Evolutionary conservation across 2,329 filamentous ascomycete genomes (phyloP).

Genomic region (Trichoderma breve): DNA sequence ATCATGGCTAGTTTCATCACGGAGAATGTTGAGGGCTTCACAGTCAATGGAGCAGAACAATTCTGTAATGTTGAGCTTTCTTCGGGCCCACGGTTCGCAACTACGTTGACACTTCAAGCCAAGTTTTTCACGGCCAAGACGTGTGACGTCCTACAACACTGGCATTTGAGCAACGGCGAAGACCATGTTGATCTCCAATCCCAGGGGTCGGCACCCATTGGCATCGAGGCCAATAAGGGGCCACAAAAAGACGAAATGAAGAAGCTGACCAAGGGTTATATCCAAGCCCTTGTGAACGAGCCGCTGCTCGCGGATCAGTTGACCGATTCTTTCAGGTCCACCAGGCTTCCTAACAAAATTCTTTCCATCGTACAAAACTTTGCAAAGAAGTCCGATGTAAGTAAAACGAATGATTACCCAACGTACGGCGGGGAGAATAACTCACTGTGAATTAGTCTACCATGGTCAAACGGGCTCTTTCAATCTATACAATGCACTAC

Average conservation of each 20-base stretch:
- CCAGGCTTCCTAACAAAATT: conserved; percentile 46
- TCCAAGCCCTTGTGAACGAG: conserved; percentile 49
- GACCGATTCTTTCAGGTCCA: conserved; percentile 47
- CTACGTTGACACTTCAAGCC: conserved; percentile 47
- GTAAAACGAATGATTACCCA: conserved; percentile 19
- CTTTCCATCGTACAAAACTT: conserved; percentile 49
- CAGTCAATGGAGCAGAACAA: conserved; percentile 40
- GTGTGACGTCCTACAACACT: conserved; percentile 50
- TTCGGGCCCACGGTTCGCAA: conserved; percentile 45
- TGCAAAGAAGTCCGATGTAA: conserved; percentile 45
- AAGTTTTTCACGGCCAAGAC: conserved; percentile 53
- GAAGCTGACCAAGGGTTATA: conserved; percentile 48
- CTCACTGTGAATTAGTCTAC: conserved; percentile 34
- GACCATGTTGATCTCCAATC: conserved; percentile 42
- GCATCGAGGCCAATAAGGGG: conserved; percentile 44
- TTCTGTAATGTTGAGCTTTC: conserved; percentile 48
- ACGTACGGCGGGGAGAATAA: neutral
- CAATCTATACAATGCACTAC: conserved; percentile 57
- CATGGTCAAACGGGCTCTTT: conserved; percentile 53
- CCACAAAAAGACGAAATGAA: conserved; percentile 46
- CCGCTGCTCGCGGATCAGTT: conserved; percentile 49
- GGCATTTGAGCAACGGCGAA: conserved; percentile 43
- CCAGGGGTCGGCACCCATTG: conserved; percentile 48
- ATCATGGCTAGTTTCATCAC: conserved; percentile 48
- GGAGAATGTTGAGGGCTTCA: conserved; percentile 49